Percentiles rank a stretch among this genome's conserved stretches.
phyloP scores from a whole-genome alignment of 768 basidiomycete genomes.

The Fistulinella prunicolor region DNA sequence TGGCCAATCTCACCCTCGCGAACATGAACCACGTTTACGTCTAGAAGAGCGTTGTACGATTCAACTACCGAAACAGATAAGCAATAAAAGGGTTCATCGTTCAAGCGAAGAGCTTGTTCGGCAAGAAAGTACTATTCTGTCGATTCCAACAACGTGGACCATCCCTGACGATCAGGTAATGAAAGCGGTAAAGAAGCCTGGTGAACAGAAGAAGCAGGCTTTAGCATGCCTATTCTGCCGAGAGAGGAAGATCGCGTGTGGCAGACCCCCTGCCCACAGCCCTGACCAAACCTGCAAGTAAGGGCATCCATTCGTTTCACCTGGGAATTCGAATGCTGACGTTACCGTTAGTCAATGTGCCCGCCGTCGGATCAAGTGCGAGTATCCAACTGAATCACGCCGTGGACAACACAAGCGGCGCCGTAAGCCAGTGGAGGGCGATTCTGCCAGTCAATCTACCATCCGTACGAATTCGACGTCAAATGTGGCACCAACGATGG shows the following conservation, averaged over 20 bases:
- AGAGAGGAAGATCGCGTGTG: constrained; percentile 51
- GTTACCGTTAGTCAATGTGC: constrained; percentile 41
- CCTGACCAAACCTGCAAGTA: constrained; percentile 46
- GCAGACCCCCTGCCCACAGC: constrained; percentile 38
- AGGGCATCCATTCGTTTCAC: constrained; percentile 19
- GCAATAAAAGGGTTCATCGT: constrained; percentile 29
- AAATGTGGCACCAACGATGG: constrained; percentile 14
- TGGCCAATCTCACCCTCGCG: constrained; percentile 16
- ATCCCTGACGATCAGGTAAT: constrained; percentile 33
- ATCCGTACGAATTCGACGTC: constrained; percentile 22
- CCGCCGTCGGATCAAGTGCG: constrained; percentile 44
- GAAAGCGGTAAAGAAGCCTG: constrained; percentile 33
- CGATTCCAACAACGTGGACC: constrained; percentile 31
- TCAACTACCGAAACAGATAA: constrained; percentile 19
- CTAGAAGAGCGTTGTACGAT: constrained; percentile 23
- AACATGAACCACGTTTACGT: constrained; percentile 21
- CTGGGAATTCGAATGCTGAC: constrained; percentile 12
- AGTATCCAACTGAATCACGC: constrained; percentile 49
- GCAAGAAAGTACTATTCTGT: constrained; percentile 24
- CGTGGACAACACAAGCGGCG: constrained; percentile 46
- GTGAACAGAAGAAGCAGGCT: constrained; percentile 44
- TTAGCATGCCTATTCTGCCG: constrained; percentile 49
- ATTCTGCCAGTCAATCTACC: constrained; percentile 18
- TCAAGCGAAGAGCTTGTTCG: constrained; percentile 29
- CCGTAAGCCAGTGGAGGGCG: constrained; percentile 30